These are phyloP conservation scores for Oryza glumipatula DNA, from an alignment of 176 grass and related monocot species.

Conservation along the genomic window DNA sequence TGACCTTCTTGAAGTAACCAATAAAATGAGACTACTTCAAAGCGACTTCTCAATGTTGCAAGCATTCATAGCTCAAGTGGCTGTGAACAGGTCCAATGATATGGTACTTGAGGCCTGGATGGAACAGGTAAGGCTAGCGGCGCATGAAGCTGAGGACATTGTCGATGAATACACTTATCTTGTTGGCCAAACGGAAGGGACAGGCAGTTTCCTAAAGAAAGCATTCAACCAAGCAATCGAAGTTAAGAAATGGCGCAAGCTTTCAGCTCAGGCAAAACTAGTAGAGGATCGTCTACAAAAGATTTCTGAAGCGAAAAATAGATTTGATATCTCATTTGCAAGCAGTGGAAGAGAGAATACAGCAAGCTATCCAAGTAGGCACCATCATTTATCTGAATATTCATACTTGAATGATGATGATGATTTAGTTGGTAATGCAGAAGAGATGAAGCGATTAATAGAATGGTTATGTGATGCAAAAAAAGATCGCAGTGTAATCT, in stretches of 20 bases:
- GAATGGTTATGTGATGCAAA: conserved; percentile 33
- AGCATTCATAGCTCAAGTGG: conserved; percentile 38
- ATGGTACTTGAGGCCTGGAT: conserved; percentile 38
- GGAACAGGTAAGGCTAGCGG: conserved; percentile 30
- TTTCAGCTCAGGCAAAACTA: conserved; percentile 35
- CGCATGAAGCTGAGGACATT: conserved; percentile 36
- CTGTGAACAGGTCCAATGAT: conserved; percentile 9
- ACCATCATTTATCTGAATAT: conserved; percentile 35
- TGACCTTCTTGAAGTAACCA: conserved; percentile 31
- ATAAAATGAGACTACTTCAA: conserved; percentile 36
- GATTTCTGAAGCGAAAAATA: conserved; percentile 34
- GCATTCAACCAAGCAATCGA: conserved; percentile 26
- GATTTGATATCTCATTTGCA: conserved; percentile 37
- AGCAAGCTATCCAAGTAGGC: conserved; percentile 17
- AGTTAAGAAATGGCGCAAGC: conserved; percentile 24
- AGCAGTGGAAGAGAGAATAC: background rate
- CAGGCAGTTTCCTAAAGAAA: conserved; percentile 19
- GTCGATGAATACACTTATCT: conserved; percentile 46
- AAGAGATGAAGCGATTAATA: conserved; percentile 35
- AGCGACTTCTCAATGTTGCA: conserved; percentile 42
- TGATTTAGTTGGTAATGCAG: conserved; percentile 48
- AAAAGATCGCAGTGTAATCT: conserved; percentile 40
- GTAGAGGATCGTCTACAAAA: conserved; percentile 39
- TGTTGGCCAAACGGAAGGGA: conserved; percentile 37
- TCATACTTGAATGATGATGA: conserved; percentile 34